Base-by-base conservation (phyloP, 306 rosid species). In the Vigna angularis region DNA sequence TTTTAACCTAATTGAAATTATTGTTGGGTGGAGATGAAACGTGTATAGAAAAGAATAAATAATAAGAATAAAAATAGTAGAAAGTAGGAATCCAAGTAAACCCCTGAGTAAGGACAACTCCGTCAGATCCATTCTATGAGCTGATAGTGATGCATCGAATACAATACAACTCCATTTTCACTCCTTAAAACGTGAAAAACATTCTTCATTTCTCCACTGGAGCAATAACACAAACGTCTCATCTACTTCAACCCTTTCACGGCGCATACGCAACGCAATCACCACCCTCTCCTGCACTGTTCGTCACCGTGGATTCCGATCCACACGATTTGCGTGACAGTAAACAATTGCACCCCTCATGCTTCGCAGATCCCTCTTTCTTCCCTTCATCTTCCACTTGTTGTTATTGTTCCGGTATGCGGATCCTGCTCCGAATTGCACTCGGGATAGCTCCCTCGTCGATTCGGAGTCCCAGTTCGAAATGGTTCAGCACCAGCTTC, bases 401-500 rank as follows among this genome's bases (percentile, higher is more conserved):
- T 20, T 50, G 18, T 20, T 64, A 34, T 57, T 90, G 22, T 58
- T 58, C 42, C 74, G 84, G 36, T 50, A 83, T 89, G 96, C 88
- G 76, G 89, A 89, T 88, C 84, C 85, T 36, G 84, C 71, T 65
- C 79, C 83, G 24, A 50, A 48, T 16, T 94, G 98, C 81, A 28
- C 82, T 55, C 82, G 85, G 48, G 65, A 67, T 72, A 86, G 84
- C 66, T 69, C 86, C 8, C n/a, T 88, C 20, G 85, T 87, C 28
- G 78, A 80, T 81, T 86, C 59, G 28, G 85, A 84, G 55, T 80
- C 83, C 36, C 91, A 89, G 2, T 89, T 94, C 83, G 26, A 71
- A 66, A 89, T 94, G 98, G 88, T 90, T 40, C 98, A 92, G 66
- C 98, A 90, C 65, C 98, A 94, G 63, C 87, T 94, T 13, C 76